Conservation (phyloP, 2,329 filamentous ascomycete genomes). For the Fusarium secorum region DNA sequence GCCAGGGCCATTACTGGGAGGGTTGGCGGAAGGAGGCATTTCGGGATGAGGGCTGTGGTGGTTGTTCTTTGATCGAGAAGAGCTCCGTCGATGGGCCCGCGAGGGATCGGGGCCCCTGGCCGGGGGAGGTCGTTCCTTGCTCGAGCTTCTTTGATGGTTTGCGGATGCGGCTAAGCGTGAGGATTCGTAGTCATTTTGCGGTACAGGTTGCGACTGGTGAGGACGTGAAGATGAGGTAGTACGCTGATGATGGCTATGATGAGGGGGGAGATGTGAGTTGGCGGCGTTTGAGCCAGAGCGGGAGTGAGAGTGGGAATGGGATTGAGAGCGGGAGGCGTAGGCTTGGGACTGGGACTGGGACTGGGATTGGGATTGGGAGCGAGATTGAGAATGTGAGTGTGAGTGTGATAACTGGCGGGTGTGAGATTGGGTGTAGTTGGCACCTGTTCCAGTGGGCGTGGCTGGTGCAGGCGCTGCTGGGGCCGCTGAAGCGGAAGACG, state of each 20-base stretch:
- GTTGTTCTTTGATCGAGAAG: conserved; percentile 56
- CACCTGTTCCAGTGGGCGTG: conserved; percentile 36
- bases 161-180: conserved; percentile 67
- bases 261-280: conserved; percentile 38
- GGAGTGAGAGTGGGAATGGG: conserved; percentile 38
- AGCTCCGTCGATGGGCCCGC: conserved; percentile 56
- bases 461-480: conserved; percentile 33
- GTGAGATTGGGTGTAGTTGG: conserved; percentile 37
- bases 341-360: conserved; percentile 28
- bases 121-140: conserved; percentile 62
- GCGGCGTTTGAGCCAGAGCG: conserved; percentile 39
- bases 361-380: conserved; percentile 29
- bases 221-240: conserved; percentile 51
- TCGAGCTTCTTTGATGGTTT: conserved; percentile 67
- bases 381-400: conserved; percentile 35
- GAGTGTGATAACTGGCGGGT: conserved; percentile 40
- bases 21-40: conserved; percentile 60
- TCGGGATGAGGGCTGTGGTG: conserved; percentile 49
- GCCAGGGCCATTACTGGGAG: conserved; percentile 62
- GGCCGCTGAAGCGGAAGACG: conserved; percentile 28
- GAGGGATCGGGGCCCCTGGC: conserved; percentile 64
- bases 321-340: conserved; percentile 29
- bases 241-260: conserved; percentile 48
- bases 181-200: conserved; percentile 77
- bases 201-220: conserved; percentile 53